Evolutionary conservation across 2,329 filamentous ascomycete species (phyloP), one percentile per base, ranked within the genome.

Genomic region (Monilinia polystroma): DNA sequence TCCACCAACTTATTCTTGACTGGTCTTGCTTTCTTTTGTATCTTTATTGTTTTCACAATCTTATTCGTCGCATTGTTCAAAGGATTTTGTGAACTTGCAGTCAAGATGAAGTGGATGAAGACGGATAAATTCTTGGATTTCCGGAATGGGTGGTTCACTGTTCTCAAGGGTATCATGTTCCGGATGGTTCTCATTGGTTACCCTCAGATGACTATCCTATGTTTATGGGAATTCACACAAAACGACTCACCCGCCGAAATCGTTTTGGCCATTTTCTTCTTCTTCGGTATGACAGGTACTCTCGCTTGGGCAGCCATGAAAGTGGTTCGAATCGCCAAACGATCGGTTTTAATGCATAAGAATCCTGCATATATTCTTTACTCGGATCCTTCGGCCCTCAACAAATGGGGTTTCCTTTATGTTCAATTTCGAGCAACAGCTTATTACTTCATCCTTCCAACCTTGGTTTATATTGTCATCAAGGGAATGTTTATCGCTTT

Each of bases 371-470:
- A 97, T 79, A 97, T 97, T 73, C 87, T 98, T 69, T 98, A 96
- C 81, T 97, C 94, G 2, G 93, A 98, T 75, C 93, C 93, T n/a
- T 86, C 92, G 70, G 89, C 91, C 64, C 85, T 98, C 70, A 97
- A 97, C 85, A 96, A 97, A 80, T 97, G 93, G 94, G 94, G 94
- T 29, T 97, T 97, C 82, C 86, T 98, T 71, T 98, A 98, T 77
- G 92, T 98, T 52, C 93, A 97, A 78, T 97, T 96, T 84, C 91
- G 94, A 75, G 94, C 94, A 51, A 94, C 93, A 2, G 92, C 93
- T 51, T 97, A 97, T 84, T 97, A 96, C 82, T 97, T 94, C 79
- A 92, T 97, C 73, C 85, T 96, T 47, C 92, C 92, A 0, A 80
- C 90, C 64, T 82, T 98, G 66, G 79, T 81, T 64, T 96, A 97